A percentile compares a stretch with the other conserved stretches of the same genome.
Evolutionary conservation across 805 yeast genomes (phyloP).

Genomic region (Candida montana): DNA sequence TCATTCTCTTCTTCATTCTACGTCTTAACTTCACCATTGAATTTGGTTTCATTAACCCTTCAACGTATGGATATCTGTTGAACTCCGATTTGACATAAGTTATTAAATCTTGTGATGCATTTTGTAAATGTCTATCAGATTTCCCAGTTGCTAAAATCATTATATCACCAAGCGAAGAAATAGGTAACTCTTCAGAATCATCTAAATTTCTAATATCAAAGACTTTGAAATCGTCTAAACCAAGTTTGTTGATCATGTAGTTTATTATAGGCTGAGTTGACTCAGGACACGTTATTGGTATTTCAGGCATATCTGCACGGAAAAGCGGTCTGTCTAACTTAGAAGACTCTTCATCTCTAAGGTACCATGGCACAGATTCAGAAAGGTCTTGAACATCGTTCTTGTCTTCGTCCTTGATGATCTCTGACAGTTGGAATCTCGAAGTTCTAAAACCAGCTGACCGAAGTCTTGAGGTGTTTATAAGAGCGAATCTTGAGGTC

Average conservation of each 20-base stretch:
- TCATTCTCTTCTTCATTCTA: conserved; percentile 46
- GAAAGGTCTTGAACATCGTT: conserved; percentile 19
- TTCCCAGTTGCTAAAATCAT: conserved; percentile 72
- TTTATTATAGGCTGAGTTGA: conserved; percentile 40
- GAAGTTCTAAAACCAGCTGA: neutral
- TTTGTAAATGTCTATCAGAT: conserved; percentile 67
- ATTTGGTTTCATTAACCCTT: conserved; percentile 65
- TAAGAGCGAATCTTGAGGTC: no score
- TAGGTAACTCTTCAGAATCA: conserved; percentile 27
- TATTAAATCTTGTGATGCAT: conserved; percentile 58
- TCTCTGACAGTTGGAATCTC: neutral
- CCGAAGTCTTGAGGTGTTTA: neutral
- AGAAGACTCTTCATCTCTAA: conserved; percentile 39
- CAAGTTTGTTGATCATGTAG: conserved; percentile 53
- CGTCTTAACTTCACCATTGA: conserved; percentile 46
- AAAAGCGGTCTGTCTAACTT: conserved; percentile 29
- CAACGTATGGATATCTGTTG: conserved; percentile 46
- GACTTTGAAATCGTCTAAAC: conserved; percentile 55
- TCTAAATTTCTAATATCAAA: conserved; percentile 52
- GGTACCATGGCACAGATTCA: conserved; percentile 52
- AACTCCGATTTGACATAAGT: conserved; percentile 50
- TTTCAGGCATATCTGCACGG: conserved; percentile 41
- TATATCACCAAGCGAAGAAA: conserved; percentile 37
- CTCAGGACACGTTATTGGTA: conserved; percentile 58
- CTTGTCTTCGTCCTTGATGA: neutral